These are phyloP conservation scores for Penicillium sp. DNA, from an alignment of 2,329 filamentous ascomycete species.

Conservation along the genomic window DNA sequence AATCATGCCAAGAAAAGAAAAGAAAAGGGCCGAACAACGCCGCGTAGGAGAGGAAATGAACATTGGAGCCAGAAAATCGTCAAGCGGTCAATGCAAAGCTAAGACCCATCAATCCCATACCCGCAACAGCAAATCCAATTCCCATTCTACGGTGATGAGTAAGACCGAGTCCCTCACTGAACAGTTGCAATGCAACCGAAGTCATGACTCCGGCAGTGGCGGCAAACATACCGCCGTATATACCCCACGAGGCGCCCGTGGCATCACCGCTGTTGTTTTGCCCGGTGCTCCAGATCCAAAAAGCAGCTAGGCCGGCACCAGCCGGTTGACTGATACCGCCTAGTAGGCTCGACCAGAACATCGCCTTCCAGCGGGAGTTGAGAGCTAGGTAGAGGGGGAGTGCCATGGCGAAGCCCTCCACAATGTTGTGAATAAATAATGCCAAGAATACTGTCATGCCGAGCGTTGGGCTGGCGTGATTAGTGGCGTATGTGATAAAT, in stretches of 20 bases:
- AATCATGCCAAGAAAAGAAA: background rate
- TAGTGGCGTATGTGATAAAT: constrained; percentile 91
- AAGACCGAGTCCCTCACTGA: constrained; percentile 79
- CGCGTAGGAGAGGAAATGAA: background rate
- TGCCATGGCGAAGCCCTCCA: constrained; percentile 92
- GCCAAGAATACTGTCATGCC: constrained; percentile 93
- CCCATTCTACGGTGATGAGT: constrained; percentile 51
- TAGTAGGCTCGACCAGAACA: constrained; percentile 77
- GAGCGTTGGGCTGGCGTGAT: constrained; percentile 86
- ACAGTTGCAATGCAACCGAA: constrained; percentile 83
- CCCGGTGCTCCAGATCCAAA: constrained; percentile 77
- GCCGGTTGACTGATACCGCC: constrained; percentile 85
- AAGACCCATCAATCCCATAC: constrained; percentile 83
- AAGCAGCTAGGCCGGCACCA: constrained; percentile 76
- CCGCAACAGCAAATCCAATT: constrained; percentile 41
- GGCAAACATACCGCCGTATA: constrained; percentile 70
- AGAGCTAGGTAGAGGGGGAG: constrained; percentile 90
- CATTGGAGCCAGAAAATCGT: constrained; percentile 4
- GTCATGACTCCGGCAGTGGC: constrained; percentile 93
- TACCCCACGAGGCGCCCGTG: constrained; percentile 52
- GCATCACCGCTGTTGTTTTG: constrained; percentile 40
- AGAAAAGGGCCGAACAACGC: background rate
- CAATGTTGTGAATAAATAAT: constrained; percentile 96
- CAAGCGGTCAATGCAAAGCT: constrained; percentile 78
- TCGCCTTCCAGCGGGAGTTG: constrained; percentile 73